Evolutionary conservation across 208 protist genomes (phyloP), one percentile per base, ranked within the genome.

Genomic region (Acanthamoeba sp.): DNA sequence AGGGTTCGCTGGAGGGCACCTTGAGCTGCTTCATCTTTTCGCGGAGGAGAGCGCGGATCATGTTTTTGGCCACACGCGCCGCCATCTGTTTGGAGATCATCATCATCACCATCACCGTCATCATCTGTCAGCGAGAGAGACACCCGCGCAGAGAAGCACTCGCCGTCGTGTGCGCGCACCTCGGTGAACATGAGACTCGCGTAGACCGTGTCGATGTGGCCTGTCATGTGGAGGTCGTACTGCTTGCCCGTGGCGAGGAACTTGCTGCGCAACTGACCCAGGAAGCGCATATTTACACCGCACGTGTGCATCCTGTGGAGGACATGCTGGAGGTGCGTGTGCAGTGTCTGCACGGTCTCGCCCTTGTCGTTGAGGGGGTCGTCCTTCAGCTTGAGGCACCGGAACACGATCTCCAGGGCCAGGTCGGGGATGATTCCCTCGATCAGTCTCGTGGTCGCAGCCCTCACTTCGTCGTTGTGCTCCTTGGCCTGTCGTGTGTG

Each of bases 11-110:
- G 3, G 73, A 88, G 36, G 91, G 91, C 20, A 71, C 73, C 38
- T 87, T 84, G 1, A 94, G 50, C 40, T 94, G 24, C 40, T 94
- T 84, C 91, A 88, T 94, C 91, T 94, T 94, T 22, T 94, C 52
- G 4, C 91, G 29, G 20, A 88, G 40, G 2, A 94, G 52, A 0
- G 91, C 73, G 0, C 91, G 3, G 36, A 94, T 73, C 45, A 94
- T 71, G 42, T 94, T 94, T 36, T 94, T 94, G 76, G 10, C 40
- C 45, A 94, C 91, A 3, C 91, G 91, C 0, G 91, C 66, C 0
- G 73, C 91, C 91, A 94, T 94, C 91, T 94, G 38, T 91, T 73
- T 12, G 32, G n/a, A n/a, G 36, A 34, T 18, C 0, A 38, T 3
- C 6, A 10, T 5, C 29, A 12, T 12, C 34, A 27, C 29, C 34